Base-by-base conservation (phyloP, 768 basidiomycete genomes). In the Rubroboletus pulcherrimus region DNA sequence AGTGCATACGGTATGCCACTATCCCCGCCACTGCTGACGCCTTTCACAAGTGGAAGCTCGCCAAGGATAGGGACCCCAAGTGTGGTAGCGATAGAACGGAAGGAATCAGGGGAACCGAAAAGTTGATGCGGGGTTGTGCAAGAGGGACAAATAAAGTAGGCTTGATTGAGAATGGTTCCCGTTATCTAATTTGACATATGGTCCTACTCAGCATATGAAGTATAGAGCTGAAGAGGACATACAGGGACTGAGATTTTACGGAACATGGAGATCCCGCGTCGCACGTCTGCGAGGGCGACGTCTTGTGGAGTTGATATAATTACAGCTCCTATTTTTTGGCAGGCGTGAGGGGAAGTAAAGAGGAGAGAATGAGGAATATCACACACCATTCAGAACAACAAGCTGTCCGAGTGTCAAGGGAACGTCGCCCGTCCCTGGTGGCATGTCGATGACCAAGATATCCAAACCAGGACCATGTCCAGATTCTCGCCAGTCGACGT, bases 291-390 rank as follows among this genome's bases (percentile, higher is more conserved):
- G 5, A 98, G 78, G 3, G 95, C 90, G 34, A 98, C 89, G 62
- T 96, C 90, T 70, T 99, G 96, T 0, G 96, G 95, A 7, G 96
- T 98, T 0, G 94, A 96, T 2, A 98, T 87, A 54, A 99, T 91
- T 2, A 99, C 86, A 0, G 92, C 85, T 11, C 93, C 95, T 98
- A 48, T 53, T 44, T 31, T 1, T 53, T 26, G 15, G n/a, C 15
- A 3, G 34, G 34, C 1, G 31, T 40, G 11, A 48, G 26, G 11
- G 17, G 29, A 45, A 37, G 15, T 0, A 9, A 24, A 8, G 5
- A 31, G 17, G 15, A 9, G 21, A 1, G 5, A 4, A 19, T 26
- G 33, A 40, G 8, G n/a, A 34, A 26, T 17, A 6, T n/a, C 15
- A 67, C 84, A 41, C 47, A 91, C 93, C 93, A 60, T 96, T 84